Evolutionary conservation across 345 rosid species (phyloP).

Genomic region (Adansonia digitata): DNA sequence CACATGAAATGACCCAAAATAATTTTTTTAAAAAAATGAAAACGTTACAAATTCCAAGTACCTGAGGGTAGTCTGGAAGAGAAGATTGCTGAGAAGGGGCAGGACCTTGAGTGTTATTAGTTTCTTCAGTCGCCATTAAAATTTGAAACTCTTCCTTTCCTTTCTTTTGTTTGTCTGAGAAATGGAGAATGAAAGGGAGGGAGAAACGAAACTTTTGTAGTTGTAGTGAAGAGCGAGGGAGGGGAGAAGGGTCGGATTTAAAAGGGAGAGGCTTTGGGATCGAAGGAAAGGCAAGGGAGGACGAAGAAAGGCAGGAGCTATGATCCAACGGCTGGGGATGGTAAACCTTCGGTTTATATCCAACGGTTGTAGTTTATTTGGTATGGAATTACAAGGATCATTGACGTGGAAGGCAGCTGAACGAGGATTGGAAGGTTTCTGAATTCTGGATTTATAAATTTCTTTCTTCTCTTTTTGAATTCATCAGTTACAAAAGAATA

Average conservation of each 20-base stretch:
- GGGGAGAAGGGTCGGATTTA: not conserved
- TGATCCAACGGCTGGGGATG: constrained; percentile 32
- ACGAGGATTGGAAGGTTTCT: not conserved
- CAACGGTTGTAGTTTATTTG: constrained; percentile 17
- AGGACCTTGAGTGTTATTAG: constrained; percentile 5
- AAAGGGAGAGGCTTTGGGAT: constrained; percentile 11
- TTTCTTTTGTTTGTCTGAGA: not conserved
- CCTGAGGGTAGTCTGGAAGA: constrained; percentile 35
- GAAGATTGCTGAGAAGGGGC: constrained; percentile 2
- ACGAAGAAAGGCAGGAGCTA: not conserved
- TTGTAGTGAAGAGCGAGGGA: not conserved
- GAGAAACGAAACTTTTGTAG: not conserved
- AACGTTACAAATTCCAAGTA: not conserved
- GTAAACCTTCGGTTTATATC: constrained; percentile 5
- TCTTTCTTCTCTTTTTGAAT: not conserved
- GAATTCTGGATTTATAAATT: not conserved
- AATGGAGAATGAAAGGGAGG: not conserved
- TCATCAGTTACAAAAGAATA: too few relatives aligned
- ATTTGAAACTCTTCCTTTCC: not conserved
- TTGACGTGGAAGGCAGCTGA: constrained; percentile 25
- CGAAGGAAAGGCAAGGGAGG: not conserved
- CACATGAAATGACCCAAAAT: not conserved
- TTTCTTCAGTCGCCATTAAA: constrained; percentile 25
- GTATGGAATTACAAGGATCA: constrained; percentile 24
- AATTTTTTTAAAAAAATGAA: too few relatives aligned